A percentile compares a stretch with the other conserved stretches of the same genome.
Evolutionary conservation across 106 monocot species (phyloP).

Genomic region (Allium fistulosum): DNA sequence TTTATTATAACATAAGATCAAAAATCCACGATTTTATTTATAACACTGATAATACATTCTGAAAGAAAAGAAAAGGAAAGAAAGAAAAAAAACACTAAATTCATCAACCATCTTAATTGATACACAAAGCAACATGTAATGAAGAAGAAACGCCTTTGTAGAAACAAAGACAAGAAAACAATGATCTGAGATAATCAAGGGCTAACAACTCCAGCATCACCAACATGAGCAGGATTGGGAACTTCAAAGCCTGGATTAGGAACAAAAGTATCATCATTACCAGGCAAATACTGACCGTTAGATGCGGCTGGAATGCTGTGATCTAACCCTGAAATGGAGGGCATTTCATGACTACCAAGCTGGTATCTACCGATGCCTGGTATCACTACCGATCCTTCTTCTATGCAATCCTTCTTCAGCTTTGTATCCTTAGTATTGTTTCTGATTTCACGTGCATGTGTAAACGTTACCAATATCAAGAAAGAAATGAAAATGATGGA

Average conservation of each 20-base stretch:
- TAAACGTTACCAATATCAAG: neutral
- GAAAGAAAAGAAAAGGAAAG: too few species aligned
- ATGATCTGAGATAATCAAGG: neutral
- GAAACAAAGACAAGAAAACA: too few species aligned
- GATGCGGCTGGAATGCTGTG: conserved; percentile 20
- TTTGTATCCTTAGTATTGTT: neutral
- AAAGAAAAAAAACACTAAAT: too few species aligned
- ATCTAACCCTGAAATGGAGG: conserved; percentile 12
- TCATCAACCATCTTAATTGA: too few species aligned
- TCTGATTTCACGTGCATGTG: neutral
- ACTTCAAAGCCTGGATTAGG: conserved; percentile 25
- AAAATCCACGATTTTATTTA: too few species aligned
- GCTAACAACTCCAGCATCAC: neutral
- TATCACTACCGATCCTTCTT: conserved; percentile 12
- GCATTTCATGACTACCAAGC: conserved; percentile 5
- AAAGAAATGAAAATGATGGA: neutral
- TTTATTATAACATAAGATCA: too few species aligned
- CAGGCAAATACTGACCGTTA: conserved; percentile 10
- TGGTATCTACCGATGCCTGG: conserved; percentile 12
- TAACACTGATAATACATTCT: too few species aligned
- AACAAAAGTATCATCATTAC: conserved; percentile 24
- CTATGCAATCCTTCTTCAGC: neutral
- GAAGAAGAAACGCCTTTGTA: too few species aligned
- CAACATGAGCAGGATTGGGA: conserved; percentile 18
- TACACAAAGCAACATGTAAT: too few species aligned